A percentile compares a stretch with the other conserved stretches of the same genome.
Conservation (phyloP, 2,329 filamentous ascomycete genomes). For the Magnaporthiopsis incrustans region DNA sequence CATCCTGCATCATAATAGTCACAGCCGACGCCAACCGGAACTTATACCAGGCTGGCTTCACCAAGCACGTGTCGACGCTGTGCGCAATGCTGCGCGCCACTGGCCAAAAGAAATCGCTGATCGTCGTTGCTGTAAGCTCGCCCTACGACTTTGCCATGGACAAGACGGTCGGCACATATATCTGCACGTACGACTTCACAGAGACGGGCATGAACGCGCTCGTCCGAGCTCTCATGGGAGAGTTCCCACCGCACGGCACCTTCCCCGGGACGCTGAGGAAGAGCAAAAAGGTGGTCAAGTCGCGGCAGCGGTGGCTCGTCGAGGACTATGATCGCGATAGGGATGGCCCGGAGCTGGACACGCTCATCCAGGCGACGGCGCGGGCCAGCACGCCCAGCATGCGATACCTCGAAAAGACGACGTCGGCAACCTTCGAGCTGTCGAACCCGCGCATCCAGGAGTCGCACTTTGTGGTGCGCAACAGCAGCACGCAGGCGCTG, state of each 20-base stretch:
- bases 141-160: conserved; percentile 97
- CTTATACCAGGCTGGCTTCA: conserved; percentile 87
- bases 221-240: conserved; percentile 76
- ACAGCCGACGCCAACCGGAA: conserved; percentile 94
- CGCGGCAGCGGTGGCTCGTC: conserved; percentile 91
- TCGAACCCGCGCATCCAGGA: conserved; percentile 65
- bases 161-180: conserved; percentile 78
- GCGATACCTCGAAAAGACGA: conserved; percentile 48
- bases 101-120: conserved; percentile 78
- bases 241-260: conserved; percentile 51
- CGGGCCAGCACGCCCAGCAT: conserved; percentile 59
- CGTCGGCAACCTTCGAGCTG: conserved; percentile 68
- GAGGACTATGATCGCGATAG: conserved; percentile 77
- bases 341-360: conserved; percentile 65
- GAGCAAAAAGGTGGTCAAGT: conserved; percentile 78
- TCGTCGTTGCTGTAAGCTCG: conserved; percentile 89
- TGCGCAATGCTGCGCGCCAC: conserved; percentile 73
- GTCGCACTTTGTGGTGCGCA: conserved; percentile 84
- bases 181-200: conserved; percentile 95
- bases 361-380: conserved; percentile 63
- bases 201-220: conserved; percentile 82
- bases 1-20: conserved; percentile 80
- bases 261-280: conserved; percentile 71
- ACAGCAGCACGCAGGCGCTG: conserved; percentile 82
- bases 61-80: conserved; percentile 93